Evolutionary conservation across 345 rosid species (phyloP).

Genomic region (Gossypium longicalyx): DNA sequence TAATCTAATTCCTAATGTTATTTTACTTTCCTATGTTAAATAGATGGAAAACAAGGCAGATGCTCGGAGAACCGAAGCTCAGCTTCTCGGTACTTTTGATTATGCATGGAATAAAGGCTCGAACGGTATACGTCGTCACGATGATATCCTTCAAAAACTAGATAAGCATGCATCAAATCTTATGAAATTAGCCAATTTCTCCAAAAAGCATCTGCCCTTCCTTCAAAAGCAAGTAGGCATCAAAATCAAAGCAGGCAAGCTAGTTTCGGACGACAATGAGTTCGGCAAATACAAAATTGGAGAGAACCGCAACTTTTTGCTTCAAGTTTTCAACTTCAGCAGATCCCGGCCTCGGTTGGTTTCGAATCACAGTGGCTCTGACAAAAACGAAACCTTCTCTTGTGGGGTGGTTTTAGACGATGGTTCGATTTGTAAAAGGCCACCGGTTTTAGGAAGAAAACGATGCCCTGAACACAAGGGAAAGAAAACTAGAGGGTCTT

Average conservation of each 20-base stretch:
- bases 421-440: conserved; percentile 13
- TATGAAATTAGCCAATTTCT: conserved; percentile 25
- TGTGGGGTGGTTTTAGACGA: conserved; percentile 23
- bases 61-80: conserved; percentile 55
- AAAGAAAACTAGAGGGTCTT: conserved; percentile 13
- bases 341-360: conserved; percentile 52
- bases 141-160: conserved; percentile 53
- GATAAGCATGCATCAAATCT: conserved; percentile 30
- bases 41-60: conserved; percentile 63
- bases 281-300: conserved; percentile 23
- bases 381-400: conserved; percentile 9
- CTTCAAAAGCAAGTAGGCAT: conserved; percentile 50
- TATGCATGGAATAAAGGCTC: conserved; percentile 93
- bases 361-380: conserved; percentile 14
- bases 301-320: conserved; percentile 28
- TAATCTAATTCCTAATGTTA: background rate
- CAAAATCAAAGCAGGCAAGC: conserved; percentile 46
- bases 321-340: conserved; percentile 42
- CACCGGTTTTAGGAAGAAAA: conserved; percentile 16
- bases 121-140: conserved; percentile 60
- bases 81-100: conserved; percentile 60
- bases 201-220: conserved; percentile 34
- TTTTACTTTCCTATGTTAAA: background rate
- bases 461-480: conserved; percentile 21
- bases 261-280: conserved; percentile 26